phyloP scores from a whole-genome alignment of 257 asterid genomes.

The Solanum corneliomulleri region DNA sequence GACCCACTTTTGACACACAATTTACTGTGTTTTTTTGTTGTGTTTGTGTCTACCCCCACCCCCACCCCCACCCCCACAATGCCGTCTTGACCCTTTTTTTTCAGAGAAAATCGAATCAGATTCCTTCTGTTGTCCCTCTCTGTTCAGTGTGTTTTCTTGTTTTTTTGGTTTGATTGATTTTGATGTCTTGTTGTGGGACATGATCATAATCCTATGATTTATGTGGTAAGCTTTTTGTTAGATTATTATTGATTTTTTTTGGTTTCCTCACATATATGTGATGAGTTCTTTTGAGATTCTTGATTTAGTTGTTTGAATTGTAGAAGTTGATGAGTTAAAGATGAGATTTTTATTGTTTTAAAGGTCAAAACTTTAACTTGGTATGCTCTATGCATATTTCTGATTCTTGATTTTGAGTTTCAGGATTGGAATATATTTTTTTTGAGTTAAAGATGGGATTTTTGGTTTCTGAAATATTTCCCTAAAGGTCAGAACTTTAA shows the following conservation, averaged over 20 bases:
- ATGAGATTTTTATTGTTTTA: neutral
- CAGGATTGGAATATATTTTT: neutral
- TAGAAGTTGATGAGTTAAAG: neutral
- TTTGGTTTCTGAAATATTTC: neutral
- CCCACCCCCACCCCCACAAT: neutral
- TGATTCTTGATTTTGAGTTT: neutral
- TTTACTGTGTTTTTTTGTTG: neutral
- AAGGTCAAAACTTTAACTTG: neutral
- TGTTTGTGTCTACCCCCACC: neutral
- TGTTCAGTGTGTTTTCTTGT: neutral
- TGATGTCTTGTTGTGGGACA: conserved; percentile 1
- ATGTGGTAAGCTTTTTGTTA: conserved; percentile 17
- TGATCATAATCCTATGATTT: conserved; percentile 6
- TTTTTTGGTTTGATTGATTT: conserved; percentile 12
- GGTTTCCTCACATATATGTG: neutral
- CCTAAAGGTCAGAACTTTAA: neutral
- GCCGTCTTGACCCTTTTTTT: conserved; percentile 24
- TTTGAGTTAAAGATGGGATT: neutral
- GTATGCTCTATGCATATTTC: neutral
- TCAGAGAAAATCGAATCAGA: conserved; percentile 27
- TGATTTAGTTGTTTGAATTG: neutral
- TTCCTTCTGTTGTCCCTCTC: conserved; percentile 13
- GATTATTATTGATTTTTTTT: neutral
- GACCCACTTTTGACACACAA: neutral
- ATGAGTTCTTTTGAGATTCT: neutral